These are phyloP conservation scores for Ramularia endophylla DNA, from an alignment of 2,329 filamentous ascomycete genomes.

Conservation along the genomic window DNA sequence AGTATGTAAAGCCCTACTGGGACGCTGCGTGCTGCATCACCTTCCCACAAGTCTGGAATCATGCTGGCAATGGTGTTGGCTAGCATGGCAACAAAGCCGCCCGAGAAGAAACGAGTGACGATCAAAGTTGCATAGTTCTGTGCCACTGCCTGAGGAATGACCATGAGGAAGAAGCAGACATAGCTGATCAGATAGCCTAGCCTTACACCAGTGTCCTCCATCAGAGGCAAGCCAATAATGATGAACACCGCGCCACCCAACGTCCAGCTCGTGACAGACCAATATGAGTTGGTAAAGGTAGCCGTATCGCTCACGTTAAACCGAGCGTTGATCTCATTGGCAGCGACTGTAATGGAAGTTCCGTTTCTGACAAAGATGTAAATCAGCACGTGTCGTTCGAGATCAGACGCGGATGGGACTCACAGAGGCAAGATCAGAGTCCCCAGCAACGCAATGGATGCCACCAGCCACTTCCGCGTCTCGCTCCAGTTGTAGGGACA, in stretches of 20 bases:
- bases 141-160: constrained; percentile 36
- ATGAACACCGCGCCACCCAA: constrained; percentile 34
- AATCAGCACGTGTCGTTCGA: background rate
- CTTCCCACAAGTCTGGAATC: constrained; percentile 36
- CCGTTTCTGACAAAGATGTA: constrained; percentile 22
- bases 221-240: constrained; percentile 31
- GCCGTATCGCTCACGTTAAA: constrained; percentile 31
- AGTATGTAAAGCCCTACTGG: constrained; percentile 34
- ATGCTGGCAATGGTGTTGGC: constrained; percentile 33
- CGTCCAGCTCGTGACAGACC: constrained; percentile 33
- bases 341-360: constrained; percentile 33
- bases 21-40: constrained; percentile 27
- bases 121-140: constrained; percentile 35
- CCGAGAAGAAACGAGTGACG: constrained; percentile 33
- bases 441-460: constrained; percentile 27
- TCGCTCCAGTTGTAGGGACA: constrained; percentile 33
- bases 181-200: constrained; percentile 28
- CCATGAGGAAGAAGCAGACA: constrained; percentile 31
- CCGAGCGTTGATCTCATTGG: constrained; percentile 26
- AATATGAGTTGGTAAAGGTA: constrained; percentile 35
- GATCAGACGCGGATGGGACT: too few relatives aligned
- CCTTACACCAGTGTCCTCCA: constrained; percentile 34
- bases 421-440: constrained; percentile 29
- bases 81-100: constrained; percentile 32
- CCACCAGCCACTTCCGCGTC: constrained; percentile 31